phyloP scores from a whole-genome alignment of 805 yeast genomes.

The Lipomyces oligophaga region DNA sequence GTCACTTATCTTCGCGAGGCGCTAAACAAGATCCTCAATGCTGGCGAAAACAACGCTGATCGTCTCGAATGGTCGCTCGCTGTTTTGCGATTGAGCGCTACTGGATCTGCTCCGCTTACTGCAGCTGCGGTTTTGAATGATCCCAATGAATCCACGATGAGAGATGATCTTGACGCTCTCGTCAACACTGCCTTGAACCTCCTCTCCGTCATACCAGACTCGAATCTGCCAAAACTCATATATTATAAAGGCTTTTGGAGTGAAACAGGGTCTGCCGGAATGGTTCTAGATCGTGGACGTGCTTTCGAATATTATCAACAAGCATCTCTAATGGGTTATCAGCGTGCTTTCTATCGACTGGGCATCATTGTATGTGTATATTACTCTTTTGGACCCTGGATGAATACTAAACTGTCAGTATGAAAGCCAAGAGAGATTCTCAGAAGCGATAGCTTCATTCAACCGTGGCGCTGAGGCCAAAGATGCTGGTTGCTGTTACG shows the following conservation, averaged over 20 bases:
- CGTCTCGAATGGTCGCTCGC: conserved; percentile 20
- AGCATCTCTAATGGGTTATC: conserved; percentile 36
- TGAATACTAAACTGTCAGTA: conserved; percentile 14
- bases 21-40: background rate
- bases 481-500: conserved; percentile 41
- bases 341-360: conserved; percentile 40
- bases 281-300: conserved; percentile 17
- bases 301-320: conserved; percentile 33
- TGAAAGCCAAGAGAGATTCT: conserved; percentile 36
- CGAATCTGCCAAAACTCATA: conserved; percentile 28
- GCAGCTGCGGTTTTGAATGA: too few species aligned
- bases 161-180: conserved; percentile 3
- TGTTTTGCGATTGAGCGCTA: background rate
- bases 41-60: background rate
- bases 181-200: conserved; percentile 3
- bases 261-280: conserved; percentile 33
- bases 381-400: background rate
- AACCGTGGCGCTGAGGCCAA: conserved; percentile 37
- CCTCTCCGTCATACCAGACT: background rate
- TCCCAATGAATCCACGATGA: too few species aligned
- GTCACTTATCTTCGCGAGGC: background rate
- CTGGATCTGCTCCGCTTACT: background rate
- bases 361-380: conserved; percentile 31
- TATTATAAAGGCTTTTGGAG: conserved; percentile 35
- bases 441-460: conserved; percentile 36